Conservation (phyloP, 352 stramenopile genomes). For the Pythium biforme region DNA sequence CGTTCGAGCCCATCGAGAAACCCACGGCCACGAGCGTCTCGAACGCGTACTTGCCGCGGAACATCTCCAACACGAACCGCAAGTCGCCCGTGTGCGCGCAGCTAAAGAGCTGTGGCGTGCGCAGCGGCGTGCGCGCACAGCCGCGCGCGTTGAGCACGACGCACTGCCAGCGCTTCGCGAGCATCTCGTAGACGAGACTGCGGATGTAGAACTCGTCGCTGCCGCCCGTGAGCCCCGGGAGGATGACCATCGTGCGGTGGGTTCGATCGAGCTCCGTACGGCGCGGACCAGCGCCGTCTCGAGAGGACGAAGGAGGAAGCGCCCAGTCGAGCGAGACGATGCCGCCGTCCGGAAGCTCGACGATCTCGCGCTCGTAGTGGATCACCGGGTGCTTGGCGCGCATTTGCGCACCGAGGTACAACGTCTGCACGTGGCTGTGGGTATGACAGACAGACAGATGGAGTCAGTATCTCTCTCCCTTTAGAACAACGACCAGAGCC, state of each 20-base stretch:
- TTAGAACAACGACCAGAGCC: too few species aligned
- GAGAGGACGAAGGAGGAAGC: too few species aligned
- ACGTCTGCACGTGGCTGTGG: slow-evolving; percentile 47
- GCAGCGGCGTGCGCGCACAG: slow-evolving; percentile 60
- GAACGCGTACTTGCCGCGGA: slow-evolving; percentile 48
- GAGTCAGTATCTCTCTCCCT: too few species aligned
- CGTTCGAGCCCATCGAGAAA: slow-evolving; percentile 74
- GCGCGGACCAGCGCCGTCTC: slow-evolving; percentile 2
- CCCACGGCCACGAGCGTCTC: slow-evolving; percentile 45
- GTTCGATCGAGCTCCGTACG: slow-evolving; percentile 32
- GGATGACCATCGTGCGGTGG: slow-evolving; percentile 45
- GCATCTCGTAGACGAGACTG: slow-evolving; percentile 39
- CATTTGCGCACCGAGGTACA: slow-evolving; percentile 43
- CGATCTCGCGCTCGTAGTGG: slow-evolving; percentile 51
- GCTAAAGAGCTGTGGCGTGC: slow-evolving; percentile 63
- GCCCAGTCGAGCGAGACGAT: slow-evolving; percentile 81
- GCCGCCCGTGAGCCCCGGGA: slow-evolving; percentile 58
- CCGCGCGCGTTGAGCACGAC: slow-evolving; percentile 74
- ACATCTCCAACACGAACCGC: slow-evolving; percentile 38
- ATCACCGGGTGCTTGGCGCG: slow-evolving; percentile 36
- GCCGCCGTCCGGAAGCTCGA: slow-evolving; percentile 61
- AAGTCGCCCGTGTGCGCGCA: slow-evolving; percentile 73
- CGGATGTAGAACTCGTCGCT: slow-evolving; percentile 73
- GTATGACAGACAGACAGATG: too few species aligned
- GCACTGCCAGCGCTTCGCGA: slow-evolving; percentile 53